Percentiles rank a stretch among this genome's conserved stretches.
phyloP scores from a whole-genome alignment of 2,329 filamentous ascomycete genomes.

The Sporothrix mexicana region DNA sequence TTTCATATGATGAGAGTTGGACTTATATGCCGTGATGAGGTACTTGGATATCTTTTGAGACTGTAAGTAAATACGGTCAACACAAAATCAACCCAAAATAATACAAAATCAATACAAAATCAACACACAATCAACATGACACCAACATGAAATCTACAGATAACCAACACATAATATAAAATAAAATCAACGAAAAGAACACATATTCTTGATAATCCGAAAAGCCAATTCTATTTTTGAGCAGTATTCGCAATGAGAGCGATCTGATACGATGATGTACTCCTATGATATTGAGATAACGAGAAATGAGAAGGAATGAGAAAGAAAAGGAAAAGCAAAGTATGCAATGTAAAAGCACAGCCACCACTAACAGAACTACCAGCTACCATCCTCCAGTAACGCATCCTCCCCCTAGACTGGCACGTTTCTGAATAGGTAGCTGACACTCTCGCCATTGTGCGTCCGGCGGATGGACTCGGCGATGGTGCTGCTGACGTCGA shows the following conservation, averaged over 20 bases:
- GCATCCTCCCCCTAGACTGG: conserved; percentile 51
- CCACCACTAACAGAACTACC: background rate
- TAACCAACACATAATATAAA: background rate
- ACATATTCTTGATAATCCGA: background rate
- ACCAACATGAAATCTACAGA: too few relatives aligned
- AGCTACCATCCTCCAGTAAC: background rate
- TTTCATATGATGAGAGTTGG: background rate
- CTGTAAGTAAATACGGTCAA: too few relatives aligned
- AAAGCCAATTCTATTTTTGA: conserved; percentile 22
- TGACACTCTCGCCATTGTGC: conserved; percentile 69
- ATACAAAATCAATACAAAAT: background rate
- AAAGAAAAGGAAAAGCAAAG: conserved; percentile 6
- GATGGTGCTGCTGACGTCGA: conserved; percentile 86
- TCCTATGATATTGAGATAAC: background rate
- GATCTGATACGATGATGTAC: conserved; percentile 15
- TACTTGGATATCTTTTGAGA: too few relatives aligned
- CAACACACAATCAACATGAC: background rate
- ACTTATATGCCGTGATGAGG: too few relatives aligned
- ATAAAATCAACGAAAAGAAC: too few relatives aligned
- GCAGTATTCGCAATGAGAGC: background rate
- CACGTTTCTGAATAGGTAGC: conserved; percentile 71
- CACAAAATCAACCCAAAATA: background rate
- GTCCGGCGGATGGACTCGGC: conserved; percentile 73
- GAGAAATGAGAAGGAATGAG: background rate
- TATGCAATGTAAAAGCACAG: background rate